A percentile compares a stretch with the other conserved stretches of the same genome.
Evolutionary conservation across 2,329 filamentous ascomycete genomes (phyloP).

Genomic region (Hymenoscyphus fraxineus): DNA sequence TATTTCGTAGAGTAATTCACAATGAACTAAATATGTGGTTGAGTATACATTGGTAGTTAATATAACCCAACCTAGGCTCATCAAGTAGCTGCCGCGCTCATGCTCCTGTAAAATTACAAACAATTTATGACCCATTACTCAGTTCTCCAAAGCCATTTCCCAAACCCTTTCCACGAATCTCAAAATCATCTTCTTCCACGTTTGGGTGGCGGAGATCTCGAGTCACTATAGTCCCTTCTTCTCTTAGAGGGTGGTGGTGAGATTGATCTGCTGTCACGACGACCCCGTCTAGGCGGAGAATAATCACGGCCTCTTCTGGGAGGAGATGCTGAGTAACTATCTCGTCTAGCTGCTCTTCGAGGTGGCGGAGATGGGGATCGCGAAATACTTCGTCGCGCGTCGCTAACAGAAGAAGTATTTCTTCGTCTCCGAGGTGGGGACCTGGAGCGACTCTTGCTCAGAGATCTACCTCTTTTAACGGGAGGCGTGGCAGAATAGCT

Average conservation of each 20-base stretch:
- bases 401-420: constrained; percentile 29
- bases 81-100: neutral
- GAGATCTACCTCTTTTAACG: constrained; percentile 19
- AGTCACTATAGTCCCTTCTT: constrained; percentile 29
- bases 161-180: neutral
- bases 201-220: constrained; percentile 27
- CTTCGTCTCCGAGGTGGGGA: constrained; percentile 24
- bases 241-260: constrained; percentile 28
- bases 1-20: neutral
- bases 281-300: constrained; percentile 16
- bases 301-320: constrained; percentile 21
- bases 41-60: neutral
- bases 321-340: constrained; percentile 20
- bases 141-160: neutral
- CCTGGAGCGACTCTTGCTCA: constrained; percentile 17
- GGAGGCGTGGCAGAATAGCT: constrained; percentile 24
- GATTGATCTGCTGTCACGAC: constrained; percentile 25
- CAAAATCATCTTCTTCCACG: constrained; percentile 28
- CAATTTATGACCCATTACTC: neutral
- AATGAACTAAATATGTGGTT: neutral
- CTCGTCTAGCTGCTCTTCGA: constrained; percentile 13
- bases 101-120: neutral
- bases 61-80: neutral
- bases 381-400: constrained; percentile 24
- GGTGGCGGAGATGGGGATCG: constrained; percentile 26